These are phyloP conservation scores for Solanum bulbocastanum DNA, from an alignment of 257 asterid species.

Conservation along the genomic window DNA sequence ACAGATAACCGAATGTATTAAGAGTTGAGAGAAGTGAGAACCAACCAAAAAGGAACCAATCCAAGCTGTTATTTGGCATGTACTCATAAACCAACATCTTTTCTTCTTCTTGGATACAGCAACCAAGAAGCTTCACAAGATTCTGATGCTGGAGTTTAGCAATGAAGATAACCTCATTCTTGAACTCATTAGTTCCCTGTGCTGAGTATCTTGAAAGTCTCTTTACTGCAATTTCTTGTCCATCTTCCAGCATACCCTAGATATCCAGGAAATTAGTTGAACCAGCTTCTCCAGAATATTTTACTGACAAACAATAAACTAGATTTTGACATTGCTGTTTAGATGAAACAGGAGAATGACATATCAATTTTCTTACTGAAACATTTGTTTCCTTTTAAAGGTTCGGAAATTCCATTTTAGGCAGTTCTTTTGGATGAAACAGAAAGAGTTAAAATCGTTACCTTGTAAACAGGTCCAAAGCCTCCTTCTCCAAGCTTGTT, in stretches of 20 bases:
- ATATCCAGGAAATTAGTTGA: neutral
- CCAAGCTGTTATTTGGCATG: neutral
- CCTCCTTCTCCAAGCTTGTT: conserved; percentile 1
- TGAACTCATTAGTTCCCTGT: neutral
- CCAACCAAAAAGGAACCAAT: neutral
- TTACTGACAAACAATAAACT: neutral
- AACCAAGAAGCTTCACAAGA: neutral
- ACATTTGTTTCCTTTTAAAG: neutral
- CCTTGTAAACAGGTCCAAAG: conserved; percentile 6
- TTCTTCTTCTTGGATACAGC: neutral
- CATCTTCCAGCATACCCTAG: neutral
- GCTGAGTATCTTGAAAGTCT: no score
- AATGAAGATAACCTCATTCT: neutral
- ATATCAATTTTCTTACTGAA: neutral
- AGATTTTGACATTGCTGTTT: neutral
- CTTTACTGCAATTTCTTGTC: no score
- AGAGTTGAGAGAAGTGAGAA: neutral
- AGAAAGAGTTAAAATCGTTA: neutral
- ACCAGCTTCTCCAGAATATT: neutral
- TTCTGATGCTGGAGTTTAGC: neutral
- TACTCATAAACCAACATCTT: neutral
- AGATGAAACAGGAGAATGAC: neutral
- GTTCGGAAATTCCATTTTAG: neutral
- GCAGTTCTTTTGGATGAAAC: neutral
- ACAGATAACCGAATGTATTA: neutral